Conservation (phyloP, 305 asterid species). For the Plantago coronopus region DNA sequence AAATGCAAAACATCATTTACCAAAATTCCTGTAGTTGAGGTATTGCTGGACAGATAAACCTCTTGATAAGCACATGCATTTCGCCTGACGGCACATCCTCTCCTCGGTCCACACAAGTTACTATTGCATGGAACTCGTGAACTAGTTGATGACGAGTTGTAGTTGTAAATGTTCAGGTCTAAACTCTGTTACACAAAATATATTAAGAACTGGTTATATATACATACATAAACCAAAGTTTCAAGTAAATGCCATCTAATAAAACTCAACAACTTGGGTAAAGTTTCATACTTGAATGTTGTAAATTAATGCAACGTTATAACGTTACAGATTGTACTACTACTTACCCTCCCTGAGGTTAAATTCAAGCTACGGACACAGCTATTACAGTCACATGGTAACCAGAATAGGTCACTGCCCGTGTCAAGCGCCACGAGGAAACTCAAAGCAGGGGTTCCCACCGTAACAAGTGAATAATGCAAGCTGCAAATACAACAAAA, state of each 20-base stretch:
- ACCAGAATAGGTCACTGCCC: conserved; percentile 94
- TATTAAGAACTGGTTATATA: neutral
- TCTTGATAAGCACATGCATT: conserved; percentile 81
- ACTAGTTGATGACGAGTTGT: conserved; percentile 64
- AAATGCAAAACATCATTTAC: conserved; percentile 78
- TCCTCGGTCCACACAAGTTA: conserved; percentile 50
- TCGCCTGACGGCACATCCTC: conserved; percentile 41
- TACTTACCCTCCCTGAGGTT: conserved; percentile 46
- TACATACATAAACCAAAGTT: neutral
- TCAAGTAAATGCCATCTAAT: neutral
- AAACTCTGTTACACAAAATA: conserved; percentile 42
- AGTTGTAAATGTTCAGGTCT: conserved; percentile 72
- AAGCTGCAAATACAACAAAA: conserved; percentile 42
- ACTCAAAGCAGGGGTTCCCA: conserved; percentile 66
- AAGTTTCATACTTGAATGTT: neutral
- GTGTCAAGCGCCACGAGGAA: conserved; percentile 96
- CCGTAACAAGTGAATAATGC: conserved; percentile 74
- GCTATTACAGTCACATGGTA: conserved; percentile 76
- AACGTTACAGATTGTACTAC: neutral
- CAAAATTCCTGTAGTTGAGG: conserved; percentile 77
- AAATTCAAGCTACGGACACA: conserved; percentile 51
- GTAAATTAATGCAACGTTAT: neutral
- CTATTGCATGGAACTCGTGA: conserved; percentile 67
- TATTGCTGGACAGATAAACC: conserved; percentile 69
- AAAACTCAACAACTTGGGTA: neutral